Conservation (phyloP, 257 asterid species). For the Solanum chmielewskii region DNA sequence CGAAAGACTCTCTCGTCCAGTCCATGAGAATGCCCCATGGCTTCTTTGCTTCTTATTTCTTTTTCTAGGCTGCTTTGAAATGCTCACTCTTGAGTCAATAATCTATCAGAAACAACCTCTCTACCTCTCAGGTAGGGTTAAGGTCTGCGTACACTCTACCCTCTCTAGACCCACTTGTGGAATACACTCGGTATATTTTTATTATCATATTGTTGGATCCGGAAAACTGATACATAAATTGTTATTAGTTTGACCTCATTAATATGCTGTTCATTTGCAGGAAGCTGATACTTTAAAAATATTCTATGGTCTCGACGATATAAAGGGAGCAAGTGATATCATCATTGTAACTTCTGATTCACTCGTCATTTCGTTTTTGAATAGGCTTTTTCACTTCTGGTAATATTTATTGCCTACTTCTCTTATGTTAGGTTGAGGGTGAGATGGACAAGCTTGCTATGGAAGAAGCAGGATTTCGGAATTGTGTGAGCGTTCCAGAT, state of each 20-base stretch:
- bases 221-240: not conserved
- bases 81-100: not conserved
- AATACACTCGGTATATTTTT: not conserved
- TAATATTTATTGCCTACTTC: conserved; percentile 2
- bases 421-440: conserved; percentile 73
- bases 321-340: conserved; percentile 70
- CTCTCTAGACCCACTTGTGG: not conserved
- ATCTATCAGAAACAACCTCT: not conserved
- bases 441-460: conserved; percentile 98
- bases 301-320: conserved; percentile 86
- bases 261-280: conserved; percentile 31
- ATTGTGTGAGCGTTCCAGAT: conserved; percentile 94
- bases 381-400: not conserved
- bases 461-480: conserved; percentile 97
- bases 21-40: not conserved
- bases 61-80: not conserved
- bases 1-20: not conserved
- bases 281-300: conserved; percentile 74
- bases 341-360: conserved; percentile 49
- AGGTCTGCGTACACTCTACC: not conserved
- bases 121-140: not conserved
- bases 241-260: not conserved
- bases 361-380: not conserved
- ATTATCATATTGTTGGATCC: not conserved
- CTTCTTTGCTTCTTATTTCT: not conserved